These are phyloP conservation scores for Fusarium multiceps DNA, from an alignment of 2,329 filamentous ascomycete genomes.

Conservation along the genomic window DNA sequence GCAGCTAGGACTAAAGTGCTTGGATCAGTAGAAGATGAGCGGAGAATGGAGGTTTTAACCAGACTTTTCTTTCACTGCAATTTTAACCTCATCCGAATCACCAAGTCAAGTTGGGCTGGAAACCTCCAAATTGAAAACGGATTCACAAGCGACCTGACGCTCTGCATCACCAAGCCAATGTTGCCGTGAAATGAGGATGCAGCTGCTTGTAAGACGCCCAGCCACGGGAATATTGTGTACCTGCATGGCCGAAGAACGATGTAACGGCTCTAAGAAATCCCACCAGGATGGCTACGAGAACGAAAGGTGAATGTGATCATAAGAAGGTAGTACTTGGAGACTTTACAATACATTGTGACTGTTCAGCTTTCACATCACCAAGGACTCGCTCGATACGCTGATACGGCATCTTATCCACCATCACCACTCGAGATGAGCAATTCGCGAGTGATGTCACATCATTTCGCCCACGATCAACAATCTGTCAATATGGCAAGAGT, in stretches of 20 bases:
- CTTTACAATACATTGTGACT: background rate
- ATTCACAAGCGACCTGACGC: too few relatives aligned
- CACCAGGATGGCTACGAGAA: too few relatives aligned
- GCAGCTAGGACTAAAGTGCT: too few relatives aligned
- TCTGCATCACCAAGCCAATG: too few relatives aligned
- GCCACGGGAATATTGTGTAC: slow-evolving; percentile 9
- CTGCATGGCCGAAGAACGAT: slow-evolving; percentile 17
- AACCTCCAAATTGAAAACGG: too few relatives aligned
- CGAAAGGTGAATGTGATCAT: too few relatives aligned
- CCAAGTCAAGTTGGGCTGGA: too few relatives aligned
- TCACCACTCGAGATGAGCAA: background rate
- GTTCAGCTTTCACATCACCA: background rate
- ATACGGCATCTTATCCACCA: background rate
- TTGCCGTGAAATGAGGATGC: background rate
- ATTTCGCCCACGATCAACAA: rapidly evolving
- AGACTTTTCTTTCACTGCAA: too few relatives aligned
- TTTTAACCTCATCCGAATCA: too few relatives aligned
- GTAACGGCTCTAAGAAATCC: background rate
- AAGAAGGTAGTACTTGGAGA: too few relatives aligned
- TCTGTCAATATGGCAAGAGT: rapidly evolving
- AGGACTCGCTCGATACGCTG: background rate
- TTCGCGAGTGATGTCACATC: background rate
- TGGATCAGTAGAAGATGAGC: too few relatives aligned
- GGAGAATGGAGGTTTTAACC: too few relatives aligned
- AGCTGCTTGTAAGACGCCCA: slow-evolving; percentile 9